Conservation (phyloP, 441 rosid species). For the Oxalis stricta region DNA sequence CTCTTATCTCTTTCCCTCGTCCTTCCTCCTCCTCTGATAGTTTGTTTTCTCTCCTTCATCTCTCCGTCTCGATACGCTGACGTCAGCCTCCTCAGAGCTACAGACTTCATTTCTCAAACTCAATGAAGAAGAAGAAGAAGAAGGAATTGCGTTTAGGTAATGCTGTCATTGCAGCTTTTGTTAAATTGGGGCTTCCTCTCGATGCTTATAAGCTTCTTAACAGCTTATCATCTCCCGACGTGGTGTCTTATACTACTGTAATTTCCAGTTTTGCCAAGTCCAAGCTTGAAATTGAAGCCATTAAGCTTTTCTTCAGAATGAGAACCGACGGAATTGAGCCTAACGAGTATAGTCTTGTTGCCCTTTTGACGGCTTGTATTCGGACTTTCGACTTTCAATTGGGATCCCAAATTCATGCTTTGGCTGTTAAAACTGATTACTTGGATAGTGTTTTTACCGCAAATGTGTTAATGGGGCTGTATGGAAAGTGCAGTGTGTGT, state of each 20-base stretch:
- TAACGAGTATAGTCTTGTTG: constrained; percentile 57
- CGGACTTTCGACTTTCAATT: constrained; percentile 31
- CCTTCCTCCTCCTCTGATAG: constrained; percentile 12
- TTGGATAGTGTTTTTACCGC: constrained; percentile 34
- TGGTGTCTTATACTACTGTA: constrained; percentile 53
- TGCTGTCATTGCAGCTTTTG: constrained; percentile 39
- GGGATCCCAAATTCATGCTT: constrained; percentile 60
- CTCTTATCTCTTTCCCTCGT: constrained; percentile 1
- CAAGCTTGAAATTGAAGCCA: constrained; percentile 31
- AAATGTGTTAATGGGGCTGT: constrained; percentile 56
- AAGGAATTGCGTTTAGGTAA: constrained; percentile 37
- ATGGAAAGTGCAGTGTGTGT: constrained; percentile 21
- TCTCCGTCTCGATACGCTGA: constrained; percentile 36
- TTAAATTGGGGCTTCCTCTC: constrained; percentile 37
- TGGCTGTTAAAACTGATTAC: constrained; percentile 38
- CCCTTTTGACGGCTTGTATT: constrained; percentile 57
- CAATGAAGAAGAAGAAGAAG: constrained; percentile 20
- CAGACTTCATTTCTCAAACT: constrained; percentile 53
- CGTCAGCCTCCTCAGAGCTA: constrained; percentile 31
- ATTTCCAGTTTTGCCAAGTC: constrained; percentile 49
- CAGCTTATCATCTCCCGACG: constrained; percentile 36
- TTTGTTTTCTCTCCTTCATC: constrained; percentile 32
- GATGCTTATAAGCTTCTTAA: constrained; percentile 39
- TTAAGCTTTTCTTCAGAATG: constrained; percentile 48
- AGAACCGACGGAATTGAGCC: constrained; percentile 40